Conservation (phyloP, 2,329 filamentous ascomycete genomes). For the Penicillium glabrum region DNA sequence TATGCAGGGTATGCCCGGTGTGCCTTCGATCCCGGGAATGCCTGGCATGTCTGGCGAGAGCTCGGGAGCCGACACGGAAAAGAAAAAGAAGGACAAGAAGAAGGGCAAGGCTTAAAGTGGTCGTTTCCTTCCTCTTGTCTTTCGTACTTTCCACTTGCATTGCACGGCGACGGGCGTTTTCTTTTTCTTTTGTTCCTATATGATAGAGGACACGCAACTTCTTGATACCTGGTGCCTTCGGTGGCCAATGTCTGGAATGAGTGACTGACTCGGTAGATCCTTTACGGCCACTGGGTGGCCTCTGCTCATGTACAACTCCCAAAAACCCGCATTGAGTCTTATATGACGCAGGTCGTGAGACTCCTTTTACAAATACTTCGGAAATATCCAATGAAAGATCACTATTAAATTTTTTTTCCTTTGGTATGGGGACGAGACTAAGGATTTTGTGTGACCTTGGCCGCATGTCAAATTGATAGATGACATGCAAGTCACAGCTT, state of each 20-base stretch:
- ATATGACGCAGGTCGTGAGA: neutral
- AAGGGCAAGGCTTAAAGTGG: constrained; percentile 43
- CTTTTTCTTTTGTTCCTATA: constrained; percentile 2
- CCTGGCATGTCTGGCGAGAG: constrained; percentile 41
- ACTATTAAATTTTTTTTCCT: neutral
- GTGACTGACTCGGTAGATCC: neutral
- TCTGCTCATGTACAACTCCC: neutral
- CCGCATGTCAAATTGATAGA: neutral
- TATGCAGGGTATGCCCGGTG: constrained; percentile 44
- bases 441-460: neutral
- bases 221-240: constrained; percentile 3
- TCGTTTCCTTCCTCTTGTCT: constrained; percentile 3
- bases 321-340: neutral
- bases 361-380: neutral
- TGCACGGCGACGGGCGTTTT: constrained; percentile 31
- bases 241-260: neutral
- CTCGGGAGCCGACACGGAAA: constrained; percentile 31
- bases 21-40: constrained; percentile 45
- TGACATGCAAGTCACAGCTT: no score
- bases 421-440: neutral
- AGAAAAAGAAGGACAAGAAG: constrained; percentile 53
- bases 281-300: neutral
- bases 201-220: constrained; percentile 6
- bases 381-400: neutral
- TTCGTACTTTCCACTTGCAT: constrained; percentile 33